Percentiles rank a stretch among this genome's conserved stretches.
These are phyloP conservation scores for Penicillium sp. DNA, from an alignment of 2,329 filamentous ascomycete species.

Conservation along the genomic window DNA sequence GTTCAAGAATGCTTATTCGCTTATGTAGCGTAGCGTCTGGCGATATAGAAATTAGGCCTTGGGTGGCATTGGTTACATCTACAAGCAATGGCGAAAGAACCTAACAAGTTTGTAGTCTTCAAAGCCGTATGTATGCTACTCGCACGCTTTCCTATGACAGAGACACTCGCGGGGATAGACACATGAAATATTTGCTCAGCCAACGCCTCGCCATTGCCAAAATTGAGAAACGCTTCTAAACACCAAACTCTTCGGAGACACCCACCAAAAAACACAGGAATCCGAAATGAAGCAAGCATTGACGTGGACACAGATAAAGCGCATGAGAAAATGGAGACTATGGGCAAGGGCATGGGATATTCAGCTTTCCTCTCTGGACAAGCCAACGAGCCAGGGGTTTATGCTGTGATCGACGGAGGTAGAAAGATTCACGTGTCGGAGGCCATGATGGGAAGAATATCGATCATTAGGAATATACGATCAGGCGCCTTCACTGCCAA, in stretches of 20 bases:
- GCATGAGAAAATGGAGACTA: not conserved
- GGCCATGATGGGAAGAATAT: not conserved
- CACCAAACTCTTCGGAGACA: slow-evolving; percentile 21
- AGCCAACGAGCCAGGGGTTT: not conserved
- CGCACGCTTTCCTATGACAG: slow-evolving; percentile 6
- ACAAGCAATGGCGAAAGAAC: not conserved
- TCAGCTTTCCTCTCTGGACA: not conserved
- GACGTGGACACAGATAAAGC: not conserved
- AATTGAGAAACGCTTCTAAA: slow-evolving; percentile 28
- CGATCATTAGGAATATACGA: not conserved
- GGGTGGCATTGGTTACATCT: not conserved
- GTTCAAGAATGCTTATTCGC: not conserved
- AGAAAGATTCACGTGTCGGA: not conserved
- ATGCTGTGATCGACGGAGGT: not conserved
- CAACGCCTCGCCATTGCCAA: slow-evolving; percentile 29
- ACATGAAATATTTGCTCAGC: slow-evolving; percentile 18
- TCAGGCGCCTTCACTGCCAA: slow-evolving; percentile 81
- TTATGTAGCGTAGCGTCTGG: slow-evolving; percentile 1
- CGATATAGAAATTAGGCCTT: not conserved
- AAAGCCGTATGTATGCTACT: slow-evolving; percentile 5
- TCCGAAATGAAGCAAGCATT: slow-evolving; percentile 7
- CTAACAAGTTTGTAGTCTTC: not conserved
- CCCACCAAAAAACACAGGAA: slow-evolving; percentile 7
- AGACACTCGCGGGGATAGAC: slow-evolving; percentile 8
- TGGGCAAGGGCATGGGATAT: not conserved